phyloP scores from a whole-genome alignment of 176 grass and related monocot genomes.

The Musa schizocarpa region DNA sequence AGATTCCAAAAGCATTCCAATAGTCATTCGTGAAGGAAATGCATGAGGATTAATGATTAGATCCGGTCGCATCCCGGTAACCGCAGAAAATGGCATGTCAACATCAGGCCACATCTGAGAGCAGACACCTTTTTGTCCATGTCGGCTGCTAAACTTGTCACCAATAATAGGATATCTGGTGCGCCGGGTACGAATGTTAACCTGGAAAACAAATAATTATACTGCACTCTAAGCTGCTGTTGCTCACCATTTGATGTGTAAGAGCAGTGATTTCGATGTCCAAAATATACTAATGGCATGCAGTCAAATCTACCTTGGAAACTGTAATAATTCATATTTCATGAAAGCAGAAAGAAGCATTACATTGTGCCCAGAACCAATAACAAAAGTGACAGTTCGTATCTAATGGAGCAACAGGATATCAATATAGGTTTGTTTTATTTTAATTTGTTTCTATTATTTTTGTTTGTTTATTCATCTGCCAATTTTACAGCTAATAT shows the following conservation, averaged over 20 bases:
- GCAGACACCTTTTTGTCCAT: constrained; percentile 97
- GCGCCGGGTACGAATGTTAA: constrained; percentile 67
- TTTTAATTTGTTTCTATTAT: no score
- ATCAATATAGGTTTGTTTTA: no score
- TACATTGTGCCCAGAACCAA: no score
- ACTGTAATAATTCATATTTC: no score
- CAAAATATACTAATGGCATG: background rate
- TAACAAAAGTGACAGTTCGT: no score
- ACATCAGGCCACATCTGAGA: constrained; percentile 95
- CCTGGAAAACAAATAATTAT: constrained; percentile 35
- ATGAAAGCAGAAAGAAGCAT: no score
- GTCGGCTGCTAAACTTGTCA: constrained; percentile 98
- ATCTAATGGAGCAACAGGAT: no score
- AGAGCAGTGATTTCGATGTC: background rate
- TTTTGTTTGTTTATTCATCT: no score
- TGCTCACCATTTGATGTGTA: background rate
- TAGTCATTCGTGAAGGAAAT: constrained; percentile 98
- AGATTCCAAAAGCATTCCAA: constrained; percentile 97
- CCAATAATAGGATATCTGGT: constrained; percentile 87
- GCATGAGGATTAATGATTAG: constrained; percentile 96
- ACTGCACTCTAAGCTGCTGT: background rate
- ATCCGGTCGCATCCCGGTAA: constrained; percentile 93
- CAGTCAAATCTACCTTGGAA: no score
- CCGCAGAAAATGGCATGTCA: constrained; percentile 95
- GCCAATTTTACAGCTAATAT: no score